Base-by-base conservation (phyloP, 371 early-diverging fungal species). In the Saksenaea oblongispora region DNA sequence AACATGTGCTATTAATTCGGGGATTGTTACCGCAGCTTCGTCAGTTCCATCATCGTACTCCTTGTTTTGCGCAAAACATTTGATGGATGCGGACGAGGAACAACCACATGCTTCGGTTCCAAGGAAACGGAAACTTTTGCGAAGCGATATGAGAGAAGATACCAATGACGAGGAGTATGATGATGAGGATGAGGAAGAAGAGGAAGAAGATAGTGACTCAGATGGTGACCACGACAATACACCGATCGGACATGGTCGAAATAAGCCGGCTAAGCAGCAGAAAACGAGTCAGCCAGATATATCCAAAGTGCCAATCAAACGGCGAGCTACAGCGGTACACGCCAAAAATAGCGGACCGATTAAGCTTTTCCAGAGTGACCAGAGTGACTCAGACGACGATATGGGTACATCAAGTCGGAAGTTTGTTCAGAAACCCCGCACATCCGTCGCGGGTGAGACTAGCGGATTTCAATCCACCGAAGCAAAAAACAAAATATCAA, bases 1-100 rank as follows among this genome's bases (percentile, higher is more conserved):
- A 22, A 69, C 69, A 3, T 69, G 69, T 58, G 69, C 59, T 24
- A 64, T 69, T 57, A 61, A 69, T 39, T 35, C 61, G 17, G 64
- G 64, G 13, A 34, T 58, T 11, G 64, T 69, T 27, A 28, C 36
- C 3, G 54, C 58, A 24, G 41, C 57, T 18, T 36, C 62, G 39
- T 41, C 35, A 13, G 36, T 55, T 7, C 61, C 61, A 28, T 56
- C 18, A 15, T 39, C 56, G 22, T 64, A 56, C 51, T 53, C 55
- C 10, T 54, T 44, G 44, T 54, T 34, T 28, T 63, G 63, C 24
- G 58, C 41, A 41, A 58, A 59, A n/a, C 64, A 69, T 39, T 61
- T 47, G 3, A 47, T 26, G 10, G 34, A 34, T 53, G 36, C 51
- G 7, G 37, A 34, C 22, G 24, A 36, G 7, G 35, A 59, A 28